phyloP scores from a whole-genome alignment of 2,329 filamentous ascomycete species.

The Aspergillus hortae region DNA sequence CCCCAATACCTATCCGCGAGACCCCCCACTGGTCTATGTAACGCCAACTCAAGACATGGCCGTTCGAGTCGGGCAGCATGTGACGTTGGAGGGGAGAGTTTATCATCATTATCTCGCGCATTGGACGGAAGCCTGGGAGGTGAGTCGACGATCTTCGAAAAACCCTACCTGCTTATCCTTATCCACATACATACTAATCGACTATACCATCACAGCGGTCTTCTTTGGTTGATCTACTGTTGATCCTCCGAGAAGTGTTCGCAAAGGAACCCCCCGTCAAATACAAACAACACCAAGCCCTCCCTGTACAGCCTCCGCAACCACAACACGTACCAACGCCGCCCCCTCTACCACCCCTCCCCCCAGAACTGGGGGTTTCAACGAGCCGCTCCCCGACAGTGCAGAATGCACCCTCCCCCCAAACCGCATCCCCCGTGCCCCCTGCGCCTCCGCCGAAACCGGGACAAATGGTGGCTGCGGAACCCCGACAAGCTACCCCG shows the following conservation, averaged over 20 bases:
- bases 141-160: constrained; percentile 46
- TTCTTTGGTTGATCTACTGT: constrained; percentile 75
- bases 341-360: constrained; percentile 69
- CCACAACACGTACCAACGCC: constrained; percentile 43
- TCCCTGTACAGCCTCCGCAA: constrained; percentile 32
- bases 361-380: constrained; percentile 56
- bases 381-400: constrained; percentile 31
- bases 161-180: not conserved
- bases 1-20: constrained; percentile 81
- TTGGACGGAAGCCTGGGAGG: constrained; percentile 88
- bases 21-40: constrained; percentile 83
- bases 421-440: constrained; percentile 18
- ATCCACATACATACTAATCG: not conserved
- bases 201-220: constrained; percentile 59
- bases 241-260: constrained; percentile 80
- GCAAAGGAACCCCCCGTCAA: constrained; percentile 92
- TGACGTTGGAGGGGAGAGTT: constrained; percentile 85
- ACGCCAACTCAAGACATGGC: constrained; percentile 84
- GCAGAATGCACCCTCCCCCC: constrained; percentile 11
- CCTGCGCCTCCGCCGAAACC: constrained; percentile 39
- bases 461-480: constrained; percentile 18
- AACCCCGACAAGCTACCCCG: constrained; percentile 14
- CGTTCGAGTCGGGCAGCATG: constrained; percentile 88
- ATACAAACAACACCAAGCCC: constrained; percentile 54
- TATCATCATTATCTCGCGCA: constrained; percentile 94